Conservation (phyloP, 208 protist genomes). For the Leishmania amazonensis region DNA sequence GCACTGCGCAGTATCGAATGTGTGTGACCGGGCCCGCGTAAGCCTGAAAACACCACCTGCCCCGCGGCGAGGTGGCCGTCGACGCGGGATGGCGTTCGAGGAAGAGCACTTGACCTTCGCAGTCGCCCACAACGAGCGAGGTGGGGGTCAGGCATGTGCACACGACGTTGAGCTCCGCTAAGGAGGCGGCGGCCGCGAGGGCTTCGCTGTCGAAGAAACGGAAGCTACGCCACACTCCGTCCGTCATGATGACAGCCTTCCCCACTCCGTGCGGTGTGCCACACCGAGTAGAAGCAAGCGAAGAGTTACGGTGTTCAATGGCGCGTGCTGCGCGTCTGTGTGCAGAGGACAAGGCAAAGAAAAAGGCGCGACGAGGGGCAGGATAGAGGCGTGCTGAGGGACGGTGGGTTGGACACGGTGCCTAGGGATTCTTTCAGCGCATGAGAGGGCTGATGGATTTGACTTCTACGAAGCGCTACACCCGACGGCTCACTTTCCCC, state of each 20-base stretch:
- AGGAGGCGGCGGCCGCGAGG: constrained; percentile 24
- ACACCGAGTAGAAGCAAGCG: not conserved
- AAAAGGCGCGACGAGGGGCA: not conserved
- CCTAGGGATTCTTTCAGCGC: too few relatives aligned
- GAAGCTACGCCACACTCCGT: constrained; percentile 41
- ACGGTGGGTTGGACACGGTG: not conserved
- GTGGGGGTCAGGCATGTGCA: constrained; percentile 79
- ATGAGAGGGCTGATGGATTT: too few relatives aligned
- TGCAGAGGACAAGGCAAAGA: not conserved
- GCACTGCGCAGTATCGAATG: constrained; percentile 45
- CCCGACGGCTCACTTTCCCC: not conserved
- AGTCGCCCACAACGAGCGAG: constrained; percentile 83
- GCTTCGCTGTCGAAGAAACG: constrained; percentile 70
- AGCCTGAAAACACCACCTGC: constrained; percentile 62
- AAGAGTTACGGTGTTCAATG: not conserved
- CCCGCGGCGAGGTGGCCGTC: not conserved
- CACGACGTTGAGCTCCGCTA: constrained; percentile 56
- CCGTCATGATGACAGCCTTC: constrained; percentile 6
- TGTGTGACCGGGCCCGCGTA: constrained; percentile 81
- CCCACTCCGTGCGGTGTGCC: not conserved
- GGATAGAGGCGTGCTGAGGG: not conserved
- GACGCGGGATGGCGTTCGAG: constrained; percentile 53
- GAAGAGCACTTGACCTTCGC: constrained; percentile 73
- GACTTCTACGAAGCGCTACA: not conserved
- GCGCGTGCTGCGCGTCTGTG: not conserved